phyloP scores from a whole-genome alignment of 768 basidiomycete species.

The Boletus pseudopeckii region DNA sequence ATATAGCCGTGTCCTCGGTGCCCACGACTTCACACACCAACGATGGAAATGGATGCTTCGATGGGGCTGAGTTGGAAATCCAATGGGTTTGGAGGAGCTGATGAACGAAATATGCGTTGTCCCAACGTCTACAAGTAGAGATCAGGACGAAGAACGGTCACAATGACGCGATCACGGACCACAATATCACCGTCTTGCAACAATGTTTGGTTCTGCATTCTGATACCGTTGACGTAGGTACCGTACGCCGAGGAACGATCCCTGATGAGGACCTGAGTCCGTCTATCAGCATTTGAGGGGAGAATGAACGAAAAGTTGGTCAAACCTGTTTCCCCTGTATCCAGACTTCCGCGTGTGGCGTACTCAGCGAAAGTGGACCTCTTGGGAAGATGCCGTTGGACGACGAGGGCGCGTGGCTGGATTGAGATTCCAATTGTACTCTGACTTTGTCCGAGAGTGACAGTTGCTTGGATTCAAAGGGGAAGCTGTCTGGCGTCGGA shows the following conservation, averaged over 20 bases:
- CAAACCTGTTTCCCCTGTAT: constrained; percentile 38
- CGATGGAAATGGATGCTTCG: constrained; percentile 38
- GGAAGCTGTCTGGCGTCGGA: constrained; percentile 36
- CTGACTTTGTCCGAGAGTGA: constrained; percentile 29
- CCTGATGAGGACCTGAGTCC: constrained; percentile 41
- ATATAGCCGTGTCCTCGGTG: background rate
- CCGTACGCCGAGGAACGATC: constrained; percentile 47
- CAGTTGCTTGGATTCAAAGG: constrained; percentile 37
- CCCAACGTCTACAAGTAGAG: constrained; percentile 39
- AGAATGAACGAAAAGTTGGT: constrained; percentile 10
- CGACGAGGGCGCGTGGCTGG: constrained; percentile 21
- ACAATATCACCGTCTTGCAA: constrained; percentile 43
- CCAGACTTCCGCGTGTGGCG: constrained; percentile 48
- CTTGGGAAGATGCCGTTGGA: constrained; percentile 44
- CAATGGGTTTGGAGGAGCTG: constrained; percentile 37
- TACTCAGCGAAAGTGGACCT: constrained; percentile 38
- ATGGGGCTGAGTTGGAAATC: constrained; percentile 47
- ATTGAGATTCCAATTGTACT: constrained; percentile 33
- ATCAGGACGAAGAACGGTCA: constrained; percentile 1
- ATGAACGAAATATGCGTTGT: constrained; percentile 35
- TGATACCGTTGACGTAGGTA: constrained; percentile 45
- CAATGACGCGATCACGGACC: constrained; percentile 29
- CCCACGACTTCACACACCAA: constrained; percentile 27
- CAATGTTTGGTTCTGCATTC: constrained; percentile 35
- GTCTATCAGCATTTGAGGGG: constrained; percentile 7